Conservation (phyloP, 345 rosid genomes). For the Lepidium didymum region DNA sequence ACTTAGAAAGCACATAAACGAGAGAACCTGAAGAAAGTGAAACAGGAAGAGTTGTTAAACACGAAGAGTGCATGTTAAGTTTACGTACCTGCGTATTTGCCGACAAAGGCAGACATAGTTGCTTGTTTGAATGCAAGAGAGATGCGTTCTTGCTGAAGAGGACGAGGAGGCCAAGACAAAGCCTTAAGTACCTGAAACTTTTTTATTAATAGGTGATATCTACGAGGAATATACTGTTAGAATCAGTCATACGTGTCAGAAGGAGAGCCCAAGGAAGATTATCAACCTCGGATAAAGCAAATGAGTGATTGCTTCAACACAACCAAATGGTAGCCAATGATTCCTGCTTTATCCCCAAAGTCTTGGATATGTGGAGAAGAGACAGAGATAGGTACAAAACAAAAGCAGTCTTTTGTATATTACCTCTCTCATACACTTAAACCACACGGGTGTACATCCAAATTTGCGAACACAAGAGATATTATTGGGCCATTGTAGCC, state of each 20-base stretch:
- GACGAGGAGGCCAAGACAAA: conserved; percentile 35
- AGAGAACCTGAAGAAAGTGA: conserved; percentile 1
- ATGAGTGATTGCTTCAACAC: conserved; percentile 43
- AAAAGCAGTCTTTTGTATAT: conserved; percentile 15
- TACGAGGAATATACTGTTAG: conserved; percentile 40
- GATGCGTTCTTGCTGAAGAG: conserved; percentile 8
- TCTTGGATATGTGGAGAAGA: conserved; percentile 34
- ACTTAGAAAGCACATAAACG: conserved; percentile 1
- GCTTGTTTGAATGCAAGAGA: conserved; percentile 15
- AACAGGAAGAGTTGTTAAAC: neutral
- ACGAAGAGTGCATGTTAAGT: neutral
- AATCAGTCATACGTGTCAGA: conserved; percentile 43
- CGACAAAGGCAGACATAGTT: conserved; percentile 85
- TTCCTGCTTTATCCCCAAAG: conserved; percentile 25
- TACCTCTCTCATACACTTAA: conserved; percentile 20
- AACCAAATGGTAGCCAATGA: conserved; percentile 38
- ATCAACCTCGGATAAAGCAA: conserved; percentile 62
- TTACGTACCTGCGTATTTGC: conserved; percentile 74
- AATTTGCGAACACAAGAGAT: conserved; percentile 11
- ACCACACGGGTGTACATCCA: conserved; percentile 20
- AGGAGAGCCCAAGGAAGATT: conserved; percentile 42
- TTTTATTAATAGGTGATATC: conserved; percentile 34
- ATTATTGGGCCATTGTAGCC: conserved; percentile 6
- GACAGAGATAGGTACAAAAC: conserved; percentile 23
- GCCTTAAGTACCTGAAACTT: conserved; percentile 22